phyloP scores from a whole-genome alignment of 2,329 filamentous ascomycete species.

The Alternaria gansuensis region DNA sequence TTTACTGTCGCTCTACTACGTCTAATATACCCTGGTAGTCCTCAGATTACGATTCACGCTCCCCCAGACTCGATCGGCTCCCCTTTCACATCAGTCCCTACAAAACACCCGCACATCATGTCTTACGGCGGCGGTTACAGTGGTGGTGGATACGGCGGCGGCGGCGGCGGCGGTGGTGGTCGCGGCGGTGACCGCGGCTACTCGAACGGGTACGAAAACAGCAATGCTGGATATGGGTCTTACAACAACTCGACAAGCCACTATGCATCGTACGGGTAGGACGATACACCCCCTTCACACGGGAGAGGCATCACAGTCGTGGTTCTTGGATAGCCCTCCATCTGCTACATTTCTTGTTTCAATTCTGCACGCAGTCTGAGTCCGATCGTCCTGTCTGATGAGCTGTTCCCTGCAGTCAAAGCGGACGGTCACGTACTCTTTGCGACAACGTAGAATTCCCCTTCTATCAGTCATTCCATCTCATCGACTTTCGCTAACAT shows the following conservation, averaged over 20 bases:
- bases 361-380: constrained; percentile 45
- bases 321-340: constrained; percentile 44
- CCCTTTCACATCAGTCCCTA: constrained; percentile 47
- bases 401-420: constrained; percentile 31
- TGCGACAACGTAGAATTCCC: constrained; percentile 45
- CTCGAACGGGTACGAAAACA: constrained; percentile 63
- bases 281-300: constrained; percentile 46
- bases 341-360: constrained; percentile 41
- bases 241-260: constrained; percentile 56
- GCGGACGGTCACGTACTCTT: constrained; percentile 39
- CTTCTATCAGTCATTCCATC: constrained; percentile 23
- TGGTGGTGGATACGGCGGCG: constrained; percentile 58
- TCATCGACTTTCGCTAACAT: constrained; percentile 36
- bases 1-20: constrained; percentile 36
- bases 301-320: constrained; percentile 54
- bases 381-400: constrained; percentile 37
- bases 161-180: constrained; percentile 55
- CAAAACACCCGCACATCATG: constrained; percentile 62
- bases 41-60: constrained; percentile 31
- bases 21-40: constrained; percentile 26
- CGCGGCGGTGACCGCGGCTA: constrained; percentile 60
- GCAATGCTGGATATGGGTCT: constrained; percentile 57
- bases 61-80: constrained; percentile 27
- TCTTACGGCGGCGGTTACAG: constrained; percentile 68
- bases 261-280: constrained; percentile 58